These are phyloP conservation scores for Phytophthora melonis DNA, from an alignment of 352 stramenopile genomes.

Conservation along the genomic window DNA sequence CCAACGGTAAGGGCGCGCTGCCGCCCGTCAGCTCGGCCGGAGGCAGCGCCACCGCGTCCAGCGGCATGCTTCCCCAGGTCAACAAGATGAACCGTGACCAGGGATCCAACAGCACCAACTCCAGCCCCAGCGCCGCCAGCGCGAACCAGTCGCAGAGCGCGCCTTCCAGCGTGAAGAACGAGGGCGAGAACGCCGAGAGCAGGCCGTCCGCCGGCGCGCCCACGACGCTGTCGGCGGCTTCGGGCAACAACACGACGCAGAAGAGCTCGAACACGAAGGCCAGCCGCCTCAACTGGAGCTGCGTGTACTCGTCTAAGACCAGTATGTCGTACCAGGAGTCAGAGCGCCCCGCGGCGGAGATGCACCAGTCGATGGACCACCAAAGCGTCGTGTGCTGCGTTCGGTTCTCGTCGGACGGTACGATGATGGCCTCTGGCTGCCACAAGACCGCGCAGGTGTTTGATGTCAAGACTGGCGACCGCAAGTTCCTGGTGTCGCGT, in stretches of 20 bases:
- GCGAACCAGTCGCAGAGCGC: slow-evolving; percentile 35
- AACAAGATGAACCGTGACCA: slow-evolving; percentile 73
- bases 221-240: slow-evolving; percentile 39
- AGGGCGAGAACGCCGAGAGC: slow-evolving; percentile 33
- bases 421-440: slow-evolving; percentile 88
- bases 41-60: slow-evolving; percentile 28
- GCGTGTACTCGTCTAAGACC: slow-evolving; percentile 79
- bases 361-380: slow-evolving; percentile 91
- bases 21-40: slow-evolving; percentile 52
- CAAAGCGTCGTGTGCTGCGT: slow-evolving; percentile 91
- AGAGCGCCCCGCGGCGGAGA: slow-evolving; percentile 82
- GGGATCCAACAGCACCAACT: slow-evolving; percentile 56
- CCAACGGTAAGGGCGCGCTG: slow-evolving; percentile 71
- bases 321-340: slow-evolving; percentile 79
- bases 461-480: slow-evolving; percentile 85
- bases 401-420: slow-evolving; percentile 84
- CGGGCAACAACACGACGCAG: slow-evolving; percentile 65
- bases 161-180: slow-evolving; percentile 52
- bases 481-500: slow-evolving; percentile 83
- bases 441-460: slow-evolving; percentile 91
- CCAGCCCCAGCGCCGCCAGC: slow-evolving; percentile 54
- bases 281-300: slow-evolving; percentile 88
- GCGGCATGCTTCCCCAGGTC: slow-evolving; percentile 50
- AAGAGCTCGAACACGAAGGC: slow-evolving; percentile 85
- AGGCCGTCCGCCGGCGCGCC: slow-evolving; percentile 23